Base-by-base conservation (phyloP, 169 alveolate genomes). In the Eimeria zaria region DNA sequence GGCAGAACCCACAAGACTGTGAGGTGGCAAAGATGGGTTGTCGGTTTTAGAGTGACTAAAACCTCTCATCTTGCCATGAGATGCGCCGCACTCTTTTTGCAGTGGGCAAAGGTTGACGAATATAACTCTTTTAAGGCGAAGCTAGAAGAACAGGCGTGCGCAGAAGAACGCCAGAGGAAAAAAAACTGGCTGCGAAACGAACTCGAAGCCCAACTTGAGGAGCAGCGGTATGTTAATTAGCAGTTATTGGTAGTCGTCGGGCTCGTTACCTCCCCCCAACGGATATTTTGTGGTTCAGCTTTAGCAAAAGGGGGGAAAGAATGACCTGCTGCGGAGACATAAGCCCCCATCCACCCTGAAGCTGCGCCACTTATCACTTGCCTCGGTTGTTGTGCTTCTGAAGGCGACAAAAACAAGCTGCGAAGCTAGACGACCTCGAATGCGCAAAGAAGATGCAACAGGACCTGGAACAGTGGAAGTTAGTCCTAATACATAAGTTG, bases 81-180 rank as follows among this genome's bases (percentile, higher is more conserved):
- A 67, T 6, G 78, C 78, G 41, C 83, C 20, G 33, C n/a, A 73
- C 33, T 18, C 12, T 39, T 18, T 62, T 16, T 39, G 53, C 80
- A 87, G 93, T 87, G 93, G 93, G 93, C 93, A 27, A 62, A 87
- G 46, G 93, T 87, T 20, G 93, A 87, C 44, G 93, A 87, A 71
- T 87, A 48, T 27, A 87, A 87, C 53, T 87, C 93, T 9, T 87
- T 39, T 24, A 87, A 87, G 30, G 93, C 81, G 39, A 87, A 62
- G 81, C 20, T 87, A 24, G 93, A 62, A 48, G 93, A 87, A 27
- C 83, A 87, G 81, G 93, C 93, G 46, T 39, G 55, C 46, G 78
- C 78, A 60, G 64, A 12, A 87, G 93, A 87, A 27, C 93, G 93
- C 5, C 27, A 30, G 44, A 27, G 93, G 62, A 87, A 36, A 71